phyloP scores from a whole-genome alignment of 148 eudicot species.

The Polygonum aviculare region DNA sequence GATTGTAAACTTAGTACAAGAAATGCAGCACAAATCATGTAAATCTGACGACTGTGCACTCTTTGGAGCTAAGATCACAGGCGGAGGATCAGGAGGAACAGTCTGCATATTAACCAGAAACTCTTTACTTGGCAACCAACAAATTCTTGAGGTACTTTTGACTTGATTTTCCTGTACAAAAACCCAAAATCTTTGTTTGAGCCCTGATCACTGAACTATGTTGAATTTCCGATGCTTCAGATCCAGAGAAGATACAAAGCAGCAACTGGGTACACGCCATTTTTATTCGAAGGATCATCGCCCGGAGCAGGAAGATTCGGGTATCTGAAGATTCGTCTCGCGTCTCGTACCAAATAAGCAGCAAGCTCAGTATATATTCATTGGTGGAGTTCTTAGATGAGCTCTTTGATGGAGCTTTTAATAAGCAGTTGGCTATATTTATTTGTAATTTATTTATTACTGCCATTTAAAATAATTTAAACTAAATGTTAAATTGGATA shows the following conservation, averaged over 20 bases:
- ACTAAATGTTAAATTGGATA: not conserved
- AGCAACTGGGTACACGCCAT: conserved; percentile 78
- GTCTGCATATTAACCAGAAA: conserved; percentile 79
- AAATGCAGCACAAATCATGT: conserved; percentile 67
- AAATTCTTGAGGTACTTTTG: conserved; percentile 63
- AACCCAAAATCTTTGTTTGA: not conserved
- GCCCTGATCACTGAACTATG: too few relatives aligned
- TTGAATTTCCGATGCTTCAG: conserved; percentile 23
- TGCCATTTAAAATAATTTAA: not conserved
- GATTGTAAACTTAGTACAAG: conserved; percentile 80
- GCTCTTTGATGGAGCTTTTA: not conserved
- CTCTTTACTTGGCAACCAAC: conserved; percentile 62
- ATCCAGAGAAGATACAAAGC: conserved; percentile 73
- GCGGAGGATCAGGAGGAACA: conserved; percentile 98
- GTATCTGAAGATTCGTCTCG: conserved; percentile 58
- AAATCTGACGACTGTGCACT: conserved; percentile 48
- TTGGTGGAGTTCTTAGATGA: not conserved
- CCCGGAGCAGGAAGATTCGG: conserved; percentile 98
- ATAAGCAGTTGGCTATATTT: not conserved
- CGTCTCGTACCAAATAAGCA: not conserved
- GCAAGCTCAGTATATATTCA: not conserved
- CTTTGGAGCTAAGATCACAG: conserved; percentile 92
- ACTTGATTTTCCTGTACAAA: not conserved
- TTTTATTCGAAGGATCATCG: conserved; percentile 89
- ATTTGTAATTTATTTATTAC: not conserved